A percentile compares a stretch with the other conserved stretches of the same genome.
These are phyloP conservation scores for Beauveria australis DNA, from an alignment of 2,329 filamentous ascomycete species.

Conservation along the genomic window DNA sequence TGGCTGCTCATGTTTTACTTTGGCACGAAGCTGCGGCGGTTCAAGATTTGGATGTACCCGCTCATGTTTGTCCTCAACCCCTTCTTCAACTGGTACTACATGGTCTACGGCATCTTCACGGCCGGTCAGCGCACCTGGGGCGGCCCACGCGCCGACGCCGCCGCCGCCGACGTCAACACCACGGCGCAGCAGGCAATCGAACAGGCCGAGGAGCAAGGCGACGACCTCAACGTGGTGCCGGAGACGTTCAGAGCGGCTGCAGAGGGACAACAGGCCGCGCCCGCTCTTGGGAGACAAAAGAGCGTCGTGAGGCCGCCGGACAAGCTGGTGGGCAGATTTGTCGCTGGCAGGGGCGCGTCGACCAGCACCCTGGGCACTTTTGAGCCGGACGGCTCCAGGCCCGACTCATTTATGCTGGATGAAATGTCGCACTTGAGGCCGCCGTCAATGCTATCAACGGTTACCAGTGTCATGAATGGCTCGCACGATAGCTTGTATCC, in stretches of 20 bases:
- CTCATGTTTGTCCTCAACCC: conserved; percentile 93
- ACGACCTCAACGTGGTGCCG: conserved; percentile 83
- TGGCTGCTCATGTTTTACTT: conserved; percentile 97
- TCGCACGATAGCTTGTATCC: too few species aligned
- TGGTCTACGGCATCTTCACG: conserved; percentile 94
- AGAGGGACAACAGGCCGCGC: too few species aligned
- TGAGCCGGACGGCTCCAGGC: too few species aligned
- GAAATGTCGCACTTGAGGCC: too few species aligned
- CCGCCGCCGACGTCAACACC: conserved; percentile 64
- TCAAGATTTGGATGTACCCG: conserved; percentile 91
- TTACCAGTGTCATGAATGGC: too few species aligned
- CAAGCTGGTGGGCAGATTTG: too few species aligned
- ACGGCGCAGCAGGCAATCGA: conserved; percentile 77
- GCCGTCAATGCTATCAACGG: too few species aligned
- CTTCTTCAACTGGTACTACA: conserved; percentile 97
- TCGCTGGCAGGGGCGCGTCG: too few species aligned
- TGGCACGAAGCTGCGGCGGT: conserved; percentile 74
- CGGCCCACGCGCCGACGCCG: conserved; percentile 83
- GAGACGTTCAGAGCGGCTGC: conserved; percentile 58
- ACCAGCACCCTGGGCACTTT: too few species aligned
- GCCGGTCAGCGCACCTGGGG: conserved; percentile 94
- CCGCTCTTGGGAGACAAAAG: too few species aligned
- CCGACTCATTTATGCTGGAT: too few species aligned
- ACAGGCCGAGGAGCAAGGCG: conserved; percentile 66
- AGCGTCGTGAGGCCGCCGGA: too few species aligned